Evolutionary conservation across 805 yeast species (phyloP).

Genomic region (Yamadazyma endophytica): DNA sequence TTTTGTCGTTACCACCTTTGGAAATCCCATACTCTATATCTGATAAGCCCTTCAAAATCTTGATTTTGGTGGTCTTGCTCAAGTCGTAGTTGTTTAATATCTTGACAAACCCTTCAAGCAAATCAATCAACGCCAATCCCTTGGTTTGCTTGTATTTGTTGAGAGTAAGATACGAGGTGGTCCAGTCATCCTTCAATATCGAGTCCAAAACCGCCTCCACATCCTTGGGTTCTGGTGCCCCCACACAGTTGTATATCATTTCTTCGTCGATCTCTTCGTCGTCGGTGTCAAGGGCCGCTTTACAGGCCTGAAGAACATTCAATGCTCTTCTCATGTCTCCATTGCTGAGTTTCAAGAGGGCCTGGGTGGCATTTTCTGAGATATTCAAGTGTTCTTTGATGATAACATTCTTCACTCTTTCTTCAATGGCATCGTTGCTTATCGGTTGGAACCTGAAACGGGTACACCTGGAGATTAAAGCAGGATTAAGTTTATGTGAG

Average conservation of each 20-base stretch:
- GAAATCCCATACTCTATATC: slow-evolving; percentile 91
- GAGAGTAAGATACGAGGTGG: slow-evolving; percentile 65
- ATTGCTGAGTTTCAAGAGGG: slow-evolving; percentile 68
- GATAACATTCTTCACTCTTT: slow-evolving; percentile 66
- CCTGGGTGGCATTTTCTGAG: slow-evolving; percentile 52
- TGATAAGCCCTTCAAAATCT: slow-evolving; percentile 65
- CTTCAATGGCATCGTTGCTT: slow-evolving; percentile 59
- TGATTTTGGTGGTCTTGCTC: slow-evolving; percentile 55
- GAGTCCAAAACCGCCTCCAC: slow-evolving; percentile 72
- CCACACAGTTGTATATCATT: slow-evolving; percentile 90
- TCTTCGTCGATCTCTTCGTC: slow-evolving; percentile 53
- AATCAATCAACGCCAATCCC: slow-evolving; percentile 88
- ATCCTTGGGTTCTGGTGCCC: slow-evolving; percentile 90
- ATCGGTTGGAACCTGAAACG: slow-evolving; percentile 90
- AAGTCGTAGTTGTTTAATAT: slow-evolving; percentile 68
- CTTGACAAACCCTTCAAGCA: slow-evolving; percentile 71
- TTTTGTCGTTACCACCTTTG: slow-evolving; percentile 86
- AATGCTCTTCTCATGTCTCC: slow-evolving; percentile 97
- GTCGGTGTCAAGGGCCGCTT: slow-evolving; percentile 51
- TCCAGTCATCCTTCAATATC: slow-evolving; percentile 84
- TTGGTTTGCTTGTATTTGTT: slow-evolving; percentile 60
- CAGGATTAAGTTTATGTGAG: slow-evolving; percentile 93
- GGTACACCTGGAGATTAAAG: slow-evolving; percentile 90
- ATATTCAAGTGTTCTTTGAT: slow-evolving; percentile 62
- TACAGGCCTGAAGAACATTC: slow-evolving; percentile 91